Percentiles rank a stretch among this genome's conserved stretches.
These are phyloP conservation scores for Elsinoe necatrix DNA, from an alignment of 2,329 filamentous ascomycete genomes.

Conservation along the genomic window DNA sequence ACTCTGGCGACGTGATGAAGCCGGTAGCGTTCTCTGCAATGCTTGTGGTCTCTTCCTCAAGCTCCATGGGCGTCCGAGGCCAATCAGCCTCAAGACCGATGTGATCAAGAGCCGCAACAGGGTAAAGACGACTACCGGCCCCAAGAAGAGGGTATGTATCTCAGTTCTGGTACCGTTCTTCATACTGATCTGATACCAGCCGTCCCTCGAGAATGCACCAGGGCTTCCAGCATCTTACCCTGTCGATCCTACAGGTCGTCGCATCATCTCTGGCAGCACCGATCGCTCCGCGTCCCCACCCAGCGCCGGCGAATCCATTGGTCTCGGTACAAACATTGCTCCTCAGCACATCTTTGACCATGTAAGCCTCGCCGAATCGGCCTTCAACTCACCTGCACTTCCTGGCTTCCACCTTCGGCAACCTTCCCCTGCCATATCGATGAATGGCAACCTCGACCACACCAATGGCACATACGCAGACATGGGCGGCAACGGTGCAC, in stretches of 20 bases:
- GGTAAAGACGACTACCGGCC: constrained; percentile 78
- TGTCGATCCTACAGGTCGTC: constrained; percentile 48
- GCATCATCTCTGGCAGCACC: constrained; percentile 61
- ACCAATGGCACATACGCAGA: constrained; percentile 70
- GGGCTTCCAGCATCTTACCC: constrained; percentile 51
- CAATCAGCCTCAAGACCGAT: constrained; percentile 96
- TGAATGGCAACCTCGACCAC: constrained; percentile 55
- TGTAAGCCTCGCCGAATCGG: constrained; percentile 56
- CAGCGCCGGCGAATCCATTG: constrained; percentile 67
- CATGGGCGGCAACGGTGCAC: constrained; percentile 69
- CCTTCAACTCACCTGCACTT: constrained; percentile 51
- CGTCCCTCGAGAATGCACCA: constrained; percentile 43
- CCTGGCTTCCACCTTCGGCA: constrained; percentile 39
- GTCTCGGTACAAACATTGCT: constrained; percentile 57
- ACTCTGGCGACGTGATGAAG: constrained; percentile 94
- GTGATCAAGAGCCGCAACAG: constrained; percentile 99
- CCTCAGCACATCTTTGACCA: constrained; percentile 73
- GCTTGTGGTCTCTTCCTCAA: constrained; percentile 97
- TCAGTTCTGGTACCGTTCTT: background rate
- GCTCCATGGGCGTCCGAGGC: constrained; percentile 83
- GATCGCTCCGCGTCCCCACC: constrained; percentile 72
- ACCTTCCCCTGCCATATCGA: constrained; percentile 51
- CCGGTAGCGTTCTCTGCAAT: constrained; percentile 93
- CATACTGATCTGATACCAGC: constrained; percentile 24
- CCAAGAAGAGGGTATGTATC: constrained; percentile 49